Evolutionary conservation across 306 rosid species (phyloP).

Genomic region (Trichosanthes truncata): DNA sequence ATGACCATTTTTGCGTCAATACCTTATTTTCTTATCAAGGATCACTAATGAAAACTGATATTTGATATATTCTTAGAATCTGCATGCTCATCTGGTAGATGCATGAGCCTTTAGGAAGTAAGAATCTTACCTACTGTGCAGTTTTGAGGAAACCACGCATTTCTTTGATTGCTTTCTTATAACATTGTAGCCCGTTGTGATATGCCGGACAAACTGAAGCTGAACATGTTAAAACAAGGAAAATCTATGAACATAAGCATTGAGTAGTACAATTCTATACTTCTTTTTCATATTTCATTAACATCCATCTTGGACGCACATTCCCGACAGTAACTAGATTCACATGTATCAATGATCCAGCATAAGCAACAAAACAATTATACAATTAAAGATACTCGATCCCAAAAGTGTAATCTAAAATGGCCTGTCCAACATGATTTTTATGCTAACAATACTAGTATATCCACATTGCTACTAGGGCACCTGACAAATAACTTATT

Average conservation of each 20-base stretch:
- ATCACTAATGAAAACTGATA: not conserved
- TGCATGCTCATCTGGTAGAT: too few relatives aligned
- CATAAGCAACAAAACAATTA: not conserved
- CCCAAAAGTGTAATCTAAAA: not conserved
- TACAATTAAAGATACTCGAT: not conserved
- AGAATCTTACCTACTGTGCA: constrained; percentile 29
- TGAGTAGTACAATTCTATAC: not conserved
- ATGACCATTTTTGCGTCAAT: not conserved
- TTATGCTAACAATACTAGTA: too few relatives aligned
- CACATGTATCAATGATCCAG: not conserved
- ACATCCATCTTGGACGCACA: not conserved
- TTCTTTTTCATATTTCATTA: not conserved
- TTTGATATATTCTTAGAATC: too few relatives aligned
- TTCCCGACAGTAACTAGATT: constrained; percentile 8
- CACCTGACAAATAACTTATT: not conserved
- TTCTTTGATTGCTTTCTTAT: constrained; percentile 35
- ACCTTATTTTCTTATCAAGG: not conserved
- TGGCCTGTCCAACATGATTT: too few relatives aligned
- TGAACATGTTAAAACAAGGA: constrained; percentile 24
- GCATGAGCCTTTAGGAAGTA: not conserved
- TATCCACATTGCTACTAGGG: not conserved
- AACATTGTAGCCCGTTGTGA: constrained; percentile 38
- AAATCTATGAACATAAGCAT: constrained; percentile 3
- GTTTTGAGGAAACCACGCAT: constrained; percentile 17
- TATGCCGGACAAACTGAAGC: constrained; percentile 67